Percentiles rank a stretch among this genome's conserved stretches.
Conservation (phyloP, 805 yeast species). For the Candida maesae region DNA sequence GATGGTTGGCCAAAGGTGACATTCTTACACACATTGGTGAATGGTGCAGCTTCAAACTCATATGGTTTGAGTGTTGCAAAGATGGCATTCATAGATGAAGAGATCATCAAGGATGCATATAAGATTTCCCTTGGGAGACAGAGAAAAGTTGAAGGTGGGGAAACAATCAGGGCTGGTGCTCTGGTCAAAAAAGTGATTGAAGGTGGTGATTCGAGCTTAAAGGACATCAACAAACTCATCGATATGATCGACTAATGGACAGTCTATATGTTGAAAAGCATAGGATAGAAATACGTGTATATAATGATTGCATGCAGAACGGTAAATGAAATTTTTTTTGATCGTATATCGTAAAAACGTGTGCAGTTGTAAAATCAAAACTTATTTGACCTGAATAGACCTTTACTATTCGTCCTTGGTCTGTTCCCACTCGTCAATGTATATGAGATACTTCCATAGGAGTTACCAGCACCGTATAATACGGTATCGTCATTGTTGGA, state of each 20-base stretch:
- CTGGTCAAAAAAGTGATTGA: neutral
- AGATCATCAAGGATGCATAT: constrained; percentile 87
- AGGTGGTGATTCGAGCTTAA: constrained; percentile 1
- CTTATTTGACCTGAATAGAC: constrained; percentile 26
- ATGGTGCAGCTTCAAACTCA: constrained; percentile 88
- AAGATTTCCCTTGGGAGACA: constrained; percentile 84
- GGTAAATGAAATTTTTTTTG: no score
- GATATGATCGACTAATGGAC: neutral
- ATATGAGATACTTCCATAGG: constrained; percentile 39
- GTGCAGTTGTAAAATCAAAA: constrained; percentile 9
- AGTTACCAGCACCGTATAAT: constrained; percentile 42
- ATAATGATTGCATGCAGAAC: no score
- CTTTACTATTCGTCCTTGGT: constrained; percentile 36
- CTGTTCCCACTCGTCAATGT: constrained; percentile 32
- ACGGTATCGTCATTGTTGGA: constrained; percentile 42
- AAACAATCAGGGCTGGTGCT: neutral
- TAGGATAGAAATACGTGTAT: no score
- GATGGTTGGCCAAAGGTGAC: constrained; percentile 64
- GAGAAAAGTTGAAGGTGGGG: constrained; percentile 33
- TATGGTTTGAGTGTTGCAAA: constrained; percentile 98
- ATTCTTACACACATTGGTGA: constrained; percentile 82
- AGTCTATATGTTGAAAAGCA: neutral
- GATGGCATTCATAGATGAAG: constrained; percentile 83
- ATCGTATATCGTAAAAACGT: neutral
- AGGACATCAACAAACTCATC: constrained; percentile 5